A percentile compares a stretch with the other conserved stretches of the same genome.
phyloP scores from a whole-genome alignment of 2,329 filamentous ascomycete genomes.

The Colletotrichum cordylinicola region DNA sequence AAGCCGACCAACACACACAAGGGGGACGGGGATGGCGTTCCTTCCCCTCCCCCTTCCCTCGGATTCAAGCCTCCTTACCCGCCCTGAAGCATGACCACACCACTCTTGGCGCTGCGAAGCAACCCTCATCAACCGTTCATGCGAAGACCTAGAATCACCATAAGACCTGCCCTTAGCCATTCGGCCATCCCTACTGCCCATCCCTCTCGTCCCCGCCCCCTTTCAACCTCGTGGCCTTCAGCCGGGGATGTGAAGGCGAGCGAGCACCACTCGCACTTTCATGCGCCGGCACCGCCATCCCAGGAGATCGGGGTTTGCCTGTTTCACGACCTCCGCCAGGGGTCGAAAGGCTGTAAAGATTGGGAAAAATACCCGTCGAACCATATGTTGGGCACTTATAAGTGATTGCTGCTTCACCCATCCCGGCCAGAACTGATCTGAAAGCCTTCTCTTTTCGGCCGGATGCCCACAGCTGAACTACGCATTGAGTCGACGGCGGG shows the following conservation, averaged over 20 bases:
- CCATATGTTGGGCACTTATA: slow-evolving; percentile 16
- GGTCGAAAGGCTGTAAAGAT: neutral
- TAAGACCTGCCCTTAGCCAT: neutral
- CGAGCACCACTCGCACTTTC: slow-evolving; percentile 16
- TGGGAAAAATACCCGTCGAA: slow-evolving; percentile 10
- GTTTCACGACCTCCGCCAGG: neutral
- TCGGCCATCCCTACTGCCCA: slow-evolving; percentile 1
- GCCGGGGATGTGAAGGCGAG: neutral
- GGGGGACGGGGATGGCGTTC: neutral
- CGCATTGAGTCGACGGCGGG: neutral
- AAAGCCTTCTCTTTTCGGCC: neutral
- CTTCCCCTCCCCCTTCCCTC: neutral
- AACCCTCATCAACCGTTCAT: slow-evolving; percentile 4
- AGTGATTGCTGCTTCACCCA: neutral
- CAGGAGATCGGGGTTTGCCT: slow-evolving; percentile 4
- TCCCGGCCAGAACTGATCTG: neutral
- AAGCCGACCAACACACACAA: neutral
- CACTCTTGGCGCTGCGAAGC: neutral
- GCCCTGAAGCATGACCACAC: neutral
- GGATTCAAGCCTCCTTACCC: neutral
- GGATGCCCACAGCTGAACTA: neutral
- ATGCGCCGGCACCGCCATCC: slow-evolving; percentile 7
- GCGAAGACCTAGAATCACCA: neutral
- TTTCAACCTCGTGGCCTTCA: neutral
- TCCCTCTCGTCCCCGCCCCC: neutral